These are phyloP conservation scores for Solanum tacnaense DNA, from an alignment of 257 asterid species.

Conservation along the genomic window DNA sequence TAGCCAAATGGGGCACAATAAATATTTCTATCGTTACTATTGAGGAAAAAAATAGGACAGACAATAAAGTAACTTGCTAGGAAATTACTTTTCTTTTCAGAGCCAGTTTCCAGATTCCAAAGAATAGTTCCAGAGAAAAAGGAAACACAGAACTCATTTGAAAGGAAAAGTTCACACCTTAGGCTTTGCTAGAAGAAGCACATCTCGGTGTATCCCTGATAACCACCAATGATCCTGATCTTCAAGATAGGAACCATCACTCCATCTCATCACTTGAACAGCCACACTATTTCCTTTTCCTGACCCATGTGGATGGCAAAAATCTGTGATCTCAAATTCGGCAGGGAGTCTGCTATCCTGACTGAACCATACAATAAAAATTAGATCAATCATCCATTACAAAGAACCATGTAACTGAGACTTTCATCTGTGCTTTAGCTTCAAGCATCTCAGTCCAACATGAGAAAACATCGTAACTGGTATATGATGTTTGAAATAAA, in stretches of 20 bases:
- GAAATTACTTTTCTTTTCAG: not conserved
- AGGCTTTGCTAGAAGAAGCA: slow-evolving; percentile 75
- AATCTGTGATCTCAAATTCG: slow-evolving; percentile 89
- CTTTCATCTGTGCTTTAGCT: not conserved
- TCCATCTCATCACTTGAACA: slow-evolving; percentile 96
- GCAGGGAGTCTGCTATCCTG: slow-evolving; percentile 98
- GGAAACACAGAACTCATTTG: not conserved
- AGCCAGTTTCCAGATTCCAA: not conserved
- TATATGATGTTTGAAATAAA: not conserved
- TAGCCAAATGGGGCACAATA: not conserved
- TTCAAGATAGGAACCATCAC: slow-evolving; percentile 97
- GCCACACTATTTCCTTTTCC: slow-evolving; percentile 65
- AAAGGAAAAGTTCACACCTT: slow-evolving; percentile 42
- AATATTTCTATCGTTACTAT: not conserved
- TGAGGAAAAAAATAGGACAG: not conserved
- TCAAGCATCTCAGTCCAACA: not conserved
- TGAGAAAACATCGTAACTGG: not conserved
- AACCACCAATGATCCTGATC: slow-evolving; percentile 99
- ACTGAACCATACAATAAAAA: slow-evolving; percentile 30
- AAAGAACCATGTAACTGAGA: not conserved
- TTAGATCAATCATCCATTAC: not conserved
- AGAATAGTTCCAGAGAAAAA: not conserved
- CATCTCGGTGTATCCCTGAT: slow-evolving; percentile 98
- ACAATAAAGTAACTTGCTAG: not conserved
- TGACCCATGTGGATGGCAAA: slow-evolving; percentile 76